Evolutionary conservation across 2,329 filamentous ascomycete genomes (phyloP).

Genomic region (Aspergillus versicolor): DNA sequence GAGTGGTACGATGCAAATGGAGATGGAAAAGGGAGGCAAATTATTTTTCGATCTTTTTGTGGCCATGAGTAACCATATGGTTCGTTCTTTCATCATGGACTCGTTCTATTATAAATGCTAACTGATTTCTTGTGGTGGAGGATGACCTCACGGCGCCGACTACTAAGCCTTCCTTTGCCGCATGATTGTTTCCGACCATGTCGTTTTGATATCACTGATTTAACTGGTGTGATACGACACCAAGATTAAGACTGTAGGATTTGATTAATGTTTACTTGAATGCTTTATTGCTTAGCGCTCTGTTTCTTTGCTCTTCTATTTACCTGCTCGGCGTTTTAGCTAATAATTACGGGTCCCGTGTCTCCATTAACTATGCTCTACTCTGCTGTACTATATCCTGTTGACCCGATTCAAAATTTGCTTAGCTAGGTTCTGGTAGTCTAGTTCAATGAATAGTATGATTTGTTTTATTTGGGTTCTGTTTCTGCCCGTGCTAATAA

Average conservation of each 20-base stretch:
- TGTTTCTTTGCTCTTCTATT: not conserved
- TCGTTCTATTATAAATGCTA: not conserved
- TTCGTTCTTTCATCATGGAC: constrained; percentile 43
- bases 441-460: not conserved
- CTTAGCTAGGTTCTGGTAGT: not conserved
- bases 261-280: not conserved
- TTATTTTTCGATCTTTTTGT: constrained; percentile 95
- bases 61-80: constrained; percentile 87
- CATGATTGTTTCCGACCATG: not conserved
- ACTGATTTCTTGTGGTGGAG: not conserved
- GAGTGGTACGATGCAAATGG: constrained; percentile 91
- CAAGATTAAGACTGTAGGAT: not conserved
- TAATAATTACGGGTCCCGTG: not conserved
- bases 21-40: constrained; percentile 85
- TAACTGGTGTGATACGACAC: not conserved
- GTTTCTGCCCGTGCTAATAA: not conserved
- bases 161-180: not conserved
- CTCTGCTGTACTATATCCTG: not conserved
- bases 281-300: not conserved
- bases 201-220: not conserved
- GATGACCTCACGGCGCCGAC: constrained; percentile 10
- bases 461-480: not conserved
- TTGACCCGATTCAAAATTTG: not conserved
- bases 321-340: not conserved
- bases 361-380: not conserved